phyloP scores from a whole-genome alignment of 768 basidiomycete species.

The Pisolithus orientalis region DNA sequence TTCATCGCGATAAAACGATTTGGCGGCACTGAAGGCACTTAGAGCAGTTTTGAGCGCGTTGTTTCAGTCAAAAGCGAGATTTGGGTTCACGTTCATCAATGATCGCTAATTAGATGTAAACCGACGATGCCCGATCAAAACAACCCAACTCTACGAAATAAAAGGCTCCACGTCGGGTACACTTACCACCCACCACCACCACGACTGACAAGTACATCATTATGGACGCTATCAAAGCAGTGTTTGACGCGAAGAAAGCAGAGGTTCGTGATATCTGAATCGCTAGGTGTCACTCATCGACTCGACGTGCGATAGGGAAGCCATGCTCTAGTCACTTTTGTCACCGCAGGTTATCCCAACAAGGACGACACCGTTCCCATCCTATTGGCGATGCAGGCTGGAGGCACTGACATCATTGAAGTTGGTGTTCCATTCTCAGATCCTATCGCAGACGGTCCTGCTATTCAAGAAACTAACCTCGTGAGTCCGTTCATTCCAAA shows the following conservation, averaged over 20 bases:
- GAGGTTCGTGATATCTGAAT: constrained; percentile 3
- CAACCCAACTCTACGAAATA: neutral
- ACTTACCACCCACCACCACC: neutral
- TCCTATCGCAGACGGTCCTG: constrained; percentile 90
- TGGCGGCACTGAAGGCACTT: too few species aligned
- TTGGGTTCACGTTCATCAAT: too few species aligned
- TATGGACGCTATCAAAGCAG: constrained; percentile 10
- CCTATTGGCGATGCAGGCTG: constrained; percentile 83
- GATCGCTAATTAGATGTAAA: too few species aligned
- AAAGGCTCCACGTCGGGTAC: neutral
- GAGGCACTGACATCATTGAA: constrained; percentile 90
- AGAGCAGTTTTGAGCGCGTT: too few species aligned
- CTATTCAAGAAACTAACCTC: constrained; percentile 85
- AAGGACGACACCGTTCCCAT: constrained; percentile 74
- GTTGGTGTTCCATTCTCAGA: constrained; percentile 93
- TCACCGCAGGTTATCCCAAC: constrained; percentile 88
- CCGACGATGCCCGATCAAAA: neutral
- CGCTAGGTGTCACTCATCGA: too few species aligned
- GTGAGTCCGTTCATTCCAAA: constrained; percentile 38
- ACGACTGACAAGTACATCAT: neutral
- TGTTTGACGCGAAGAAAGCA: constrained; percentile 9
- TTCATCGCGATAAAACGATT: too few species aligned
- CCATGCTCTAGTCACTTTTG: constrained; percentile 72
- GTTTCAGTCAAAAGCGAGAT: too few species aligned
- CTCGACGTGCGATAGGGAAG: constrained; percentile 34